Conservation (phyloP, 441 rosid species). For the Erodium moschatum region DNA sequence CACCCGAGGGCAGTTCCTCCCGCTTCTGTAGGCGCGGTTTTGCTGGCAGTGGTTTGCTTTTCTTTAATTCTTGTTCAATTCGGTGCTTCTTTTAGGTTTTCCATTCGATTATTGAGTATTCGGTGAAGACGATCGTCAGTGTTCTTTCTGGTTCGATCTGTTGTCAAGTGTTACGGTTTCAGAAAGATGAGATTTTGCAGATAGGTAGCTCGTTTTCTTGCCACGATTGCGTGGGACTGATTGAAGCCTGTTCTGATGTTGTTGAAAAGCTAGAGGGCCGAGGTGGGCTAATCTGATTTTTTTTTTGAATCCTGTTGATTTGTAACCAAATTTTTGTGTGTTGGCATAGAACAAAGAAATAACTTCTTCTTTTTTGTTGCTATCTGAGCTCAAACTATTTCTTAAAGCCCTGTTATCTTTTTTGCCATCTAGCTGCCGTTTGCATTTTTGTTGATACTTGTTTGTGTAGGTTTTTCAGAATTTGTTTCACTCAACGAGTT, state of each 20-base stretch:
- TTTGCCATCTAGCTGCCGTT: background rate
- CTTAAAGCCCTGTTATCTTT: background rate
- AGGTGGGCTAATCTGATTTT: constrained; percentile 29
- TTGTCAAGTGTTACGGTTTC: constrained; percentile 31
- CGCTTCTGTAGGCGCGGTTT: background rate
- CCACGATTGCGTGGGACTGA: constrained; percentile 34
- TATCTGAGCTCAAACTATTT: background rate
- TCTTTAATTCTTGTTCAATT: background rate
- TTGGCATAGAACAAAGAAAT: background rate
- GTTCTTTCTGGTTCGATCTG: constrained; percentile 43
- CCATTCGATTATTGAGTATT: constrained; percentile 41
- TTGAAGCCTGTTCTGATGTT: constrained; percentile 35
- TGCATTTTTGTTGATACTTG: background rate
- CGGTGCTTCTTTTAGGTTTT: constrained; percentile 41
- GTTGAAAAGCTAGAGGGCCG: constrained; percentile 33
- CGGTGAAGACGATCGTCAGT: constrained; percentile 43
- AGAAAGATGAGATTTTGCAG: constrained; percentile 39
- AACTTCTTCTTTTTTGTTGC: background rate
- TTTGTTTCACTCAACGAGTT: too few relatives aligned
- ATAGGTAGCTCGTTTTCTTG: constrained; percentile 45
- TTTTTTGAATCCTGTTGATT: background rate
- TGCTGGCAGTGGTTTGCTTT: background rate
- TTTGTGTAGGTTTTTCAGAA: too few relatives aligned
- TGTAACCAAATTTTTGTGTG: background rate
- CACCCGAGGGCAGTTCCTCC: constrained; percentile 42